Evolutionary conservation across 352 stramenopile species (phyloP), one percentile per base, ranked within the genome.

Genomic region (Thraustotheca clavata): DNA sequence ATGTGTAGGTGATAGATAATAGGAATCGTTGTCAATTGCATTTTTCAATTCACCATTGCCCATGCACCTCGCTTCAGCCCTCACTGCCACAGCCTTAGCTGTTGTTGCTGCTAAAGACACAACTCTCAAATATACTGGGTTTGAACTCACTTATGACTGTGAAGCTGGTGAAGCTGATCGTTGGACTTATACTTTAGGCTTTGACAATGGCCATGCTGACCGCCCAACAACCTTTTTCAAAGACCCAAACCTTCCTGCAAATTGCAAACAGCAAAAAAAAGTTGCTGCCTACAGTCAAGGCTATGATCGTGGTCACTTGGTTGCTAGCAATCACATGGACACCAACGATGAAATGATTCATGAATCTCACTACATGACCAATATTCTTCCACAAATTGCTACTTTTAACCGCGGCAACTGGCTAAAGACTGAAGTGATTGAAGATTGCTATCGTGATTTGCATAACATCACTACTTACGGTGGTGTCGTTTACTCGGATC

Each of bases 321-420:
- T 61, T 39, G 52, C 52, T 11, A 46, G 24, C 31, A 41, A 26
- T 39, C 32, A 41, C 22, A 61, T 61, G 52, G 36, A 26, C 7
- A 39, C 32, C 31, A 49, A 18, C 52, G 14, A 26, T 20, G 31
- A 46, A 0, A 26, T 29, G 31, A 26, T 26, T 24, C 31, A 20
- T 16, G 22, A 61, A 39, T 46, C 52, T 3, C 52, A 61, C 22
- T 61, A 61, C 52, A 61, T 61, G 52, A 61, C 52, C 52, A 61
- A 61, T 39, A 61, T 61, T 22, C 22, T 32, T 22, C 52, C 52
- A 9, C 52, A 61, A 41, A 32, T 61, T 20, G 47, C 52, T 35
- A 49, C 4, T 29, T 61, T 61, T 39, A 61, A 61, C 52, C 52
- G 49, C 32, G 52, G 52, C 1, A 61, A 49, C 22, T 61, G 52